Evolutionary conservation across 2,329 filamentous ascomycete species (phyloP).

Genomic region (Epichloe gansuensis): DNA sequence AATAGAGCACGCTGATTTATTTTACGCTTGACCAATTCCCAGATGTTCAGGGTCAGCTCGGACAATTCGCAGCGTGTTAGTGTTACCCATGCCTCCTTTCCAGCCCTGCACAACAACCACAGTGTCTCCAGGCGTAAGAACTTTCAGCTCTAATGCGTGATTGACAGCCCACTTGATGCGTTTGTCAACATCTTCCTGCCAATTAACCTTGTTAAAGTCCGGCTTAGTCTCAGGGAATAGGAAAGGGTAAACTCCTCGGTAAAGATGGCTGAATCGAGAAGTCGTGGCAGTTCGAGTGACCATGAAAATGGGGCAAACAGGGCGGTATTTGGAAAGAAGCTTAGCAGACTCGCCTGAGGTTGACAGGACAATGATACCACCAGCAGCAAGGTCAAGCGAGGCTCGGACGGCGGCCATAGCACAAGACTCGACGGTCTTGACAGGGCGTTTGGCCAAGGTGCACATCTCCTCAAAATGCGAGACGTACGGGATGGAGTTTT

Average conservation of each 20-base stretch:
- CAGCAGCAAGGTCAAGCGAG: conserved; percentile 89
- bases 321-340: conserved; percentile 94
- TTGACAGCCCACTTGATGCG: conserved; percentile 95
- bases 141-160: conserved; percentile 70
- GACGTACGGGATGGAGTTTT: conserved; percentile 95
- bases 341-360: conserved; percentile 92
- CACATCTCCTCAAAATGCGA: conserved; percentile 93
- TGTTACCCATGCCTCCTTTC: conserved; percentile 86
- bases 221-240: conserved; percentile 86
- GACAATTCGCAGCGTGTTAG: conserved; percentile 62
- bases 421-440: conserved; percentile 82
- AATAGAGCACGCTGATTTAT: neutral
- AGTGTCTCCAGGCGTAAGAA: conserved; percentile 58
- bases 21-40: conserved; percentile 34
- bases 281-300: conserved; percentile 78
- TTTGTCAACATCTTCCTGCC: conserved; percentile 97
- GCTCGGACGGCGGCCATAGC: conserved; percentile 95
- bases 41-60: conserved; percentile 47
- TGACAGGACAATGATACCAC: conserved; percentile 89
- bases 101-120: conserved; percentile 81
- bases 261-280: conserved; percentile 83
- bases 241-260: conserved; percentile 97
- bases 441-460: conserved; percentile 68
- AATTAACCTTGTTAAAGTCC: conserved; percentile 83
- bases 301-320: conserved; percentile 99